A percentile compares a stretch with the other conserved stretches of the same genome.
Evolutionary conservation across 345 rosid genomes (phyloP).

Genomic region (Rubroshorea leprosula): DNA sequence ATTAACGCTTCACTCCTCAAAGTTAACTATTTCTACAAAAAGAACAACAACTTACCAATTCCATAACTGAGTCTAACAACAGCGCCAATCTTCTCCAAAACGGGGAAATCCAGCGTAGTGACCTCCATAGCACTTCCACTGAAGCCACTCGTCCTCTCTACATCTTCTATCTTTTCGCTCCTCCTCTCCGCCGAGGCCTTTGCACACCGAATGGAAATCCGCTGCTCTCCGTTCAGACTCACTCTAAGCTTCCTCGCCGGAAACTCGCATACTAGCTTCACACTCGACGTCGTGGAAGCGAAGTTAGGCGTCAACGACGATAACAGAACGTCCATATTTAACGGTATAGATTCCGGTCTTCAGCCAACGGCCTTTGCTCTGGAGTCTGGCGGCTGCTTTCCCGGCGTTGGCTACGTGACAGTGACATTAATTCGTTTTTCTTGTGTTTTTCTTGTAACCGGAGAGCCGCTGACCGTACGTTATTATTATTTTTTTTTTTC

Average conservation of each 20-base stretch:
- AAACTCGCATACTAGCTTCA: slow-evolving; percentile 18
- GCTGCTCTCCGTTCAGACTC: slow-evolving; percentile 18
- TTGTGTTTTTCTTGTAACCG: neutral
- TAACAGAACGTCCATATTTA: slow-evolving; percentile 43
- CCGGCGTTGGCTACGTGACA: no score
- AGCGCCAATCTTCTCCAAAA: slow-evolving; percentile 93
- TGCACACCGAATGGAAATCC: slow-evolving; percentile 20
- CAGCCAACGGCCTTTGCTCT: neutral
- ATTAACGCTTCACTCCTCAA: neutral
- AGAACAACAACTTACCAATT: slow-evolving; percentile 48
- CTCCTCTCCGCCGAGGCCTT: slow-evolving; percentile 44
- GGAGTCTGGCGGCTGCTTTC: no score
- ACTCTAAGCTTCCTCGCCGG: slow-evolving; percentile 26
- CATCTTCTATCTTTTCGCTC: slow-evolving; percentile 42
- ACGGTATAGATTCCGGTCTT: neutral
- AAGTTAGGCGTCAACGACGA: slow-evolving; percentile 24
- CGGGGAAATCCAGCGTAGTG: slow-evolving; percentile 67
- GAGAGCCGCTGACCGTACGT: neutral
- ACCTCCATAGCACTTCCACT: slow-evolving; percentile 63
- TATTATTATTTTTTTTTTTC: no score
- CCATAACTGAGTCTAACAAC: slow-evolving; percentile 82
- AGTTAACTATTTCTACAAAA: no score
- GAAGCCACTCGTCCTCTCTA: slow-evolving; percentile 37
- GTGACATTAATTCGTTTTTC: neutral
- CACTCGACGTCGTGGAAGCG: slow-evolving; percentile 10